These are phyloP conservation scores for Canavalia gladiata DNA, from an alignment of 306 rosid genomes.

Conservation along the genomic window DNA sequence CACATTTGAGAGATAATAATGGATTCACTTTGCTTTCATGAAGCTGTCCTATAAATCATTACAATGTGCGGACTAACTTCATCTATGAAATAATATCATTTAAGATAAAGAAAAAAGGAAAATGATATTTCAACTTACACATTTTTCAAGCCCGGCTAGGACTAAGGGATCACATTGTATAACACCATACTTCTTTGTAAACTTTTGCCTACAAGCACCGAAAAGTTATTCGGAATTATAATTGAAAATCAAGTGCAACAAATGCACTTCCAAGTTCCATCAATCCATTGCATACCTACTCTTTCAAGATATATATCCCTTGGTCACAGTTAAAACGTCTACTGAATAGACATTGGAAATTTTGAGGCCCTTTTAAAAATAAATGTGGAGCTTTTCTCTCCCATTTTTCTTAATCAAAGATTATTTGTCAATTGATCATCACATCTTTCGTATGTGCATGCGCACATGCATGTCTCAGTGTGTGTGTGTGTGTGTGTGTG, in stretches of 20 bases:
- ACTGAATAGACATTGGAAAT: constrained; percentile 9
- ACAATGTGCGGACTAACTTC: constrained; percentile 30
- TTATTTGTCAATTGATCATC: background rate
- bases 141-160: constrained; percentile 79
- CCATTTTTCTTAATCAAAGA: constrained; percentile 23
- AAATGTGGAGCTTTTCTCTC: constrained; percentile 17
- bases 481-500: background rate
- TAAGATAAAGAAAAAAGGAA: constrained; percentile 1
- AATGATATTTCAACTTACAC: constrained; percentile 61
- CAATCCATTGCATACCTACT: constrained; percentile 31
- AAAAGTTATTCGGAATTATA: constrained; percentile 42
- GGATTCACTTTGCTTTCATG: constrained; percentile 24
- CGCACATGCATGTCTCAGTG: background rate
- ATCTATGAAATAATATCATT: constrained; percentile 25
- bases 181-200: constrained; percentile 79
- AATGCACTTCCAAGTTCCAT: constrained; percentile 39
- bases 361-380: constrained; percentile 11
- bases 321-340: constrained; percentile 22
- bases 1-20: constrained; percentile 10
- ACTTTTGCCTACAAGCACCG: constrained; percentile 68
- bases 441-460: background rate
- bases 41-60: constrained; percentile 24
- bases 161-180: constrained; percentile 81
- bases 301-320: constrained; percentile 5
- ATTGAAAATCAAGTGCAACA: constrained; percentile 16